These are phyloP conservation scores for Cladosporium sp. DNA, from an alignment of 2,329 filamentous ascomycete genomes.

Conservation along the genomic window DNA sequence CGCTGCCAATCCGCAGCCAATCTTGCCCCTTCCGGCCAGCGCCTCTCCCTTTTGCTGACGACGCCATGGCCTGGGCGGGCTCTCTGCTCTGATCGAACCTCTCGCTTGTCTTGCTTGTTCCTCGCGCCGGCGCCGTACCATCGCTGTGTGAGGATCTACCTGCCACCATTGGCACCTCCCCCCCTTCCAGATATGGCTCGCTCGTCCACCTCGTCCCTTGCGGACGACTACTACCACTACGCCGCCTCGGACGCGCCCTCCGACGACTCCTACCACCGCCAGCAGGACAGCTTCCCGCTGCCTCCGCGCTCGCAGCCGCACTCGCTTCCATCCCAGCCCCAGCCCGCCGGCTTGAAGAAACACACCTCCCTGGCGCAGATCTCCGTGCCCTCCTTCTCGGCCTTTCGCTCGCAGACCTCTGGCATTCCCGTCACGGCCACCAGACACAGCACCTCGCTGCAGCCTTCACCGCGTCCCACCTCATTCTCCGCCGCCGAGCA, in stretches of 20 bases:
- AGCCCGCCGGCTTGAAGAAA: constrained; percentile 11
- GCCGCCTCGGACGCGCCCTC: constrained; percentile 11
- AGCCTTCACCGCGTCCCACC: constrained; percentile 42
- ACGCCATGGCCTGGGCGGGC: constrained; percentile 6
- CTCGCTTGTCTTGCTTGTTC: constrained; percentile 9
- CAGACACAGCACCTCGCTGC: constrained; percentile 30
- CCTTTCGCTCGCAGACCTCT: constrained; percentile 38
- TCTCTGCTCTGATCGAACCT: constrained; percentile 4
- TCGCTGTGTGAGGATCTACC: background rate
- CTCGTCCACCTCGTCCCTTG: constrained; percentile 14
- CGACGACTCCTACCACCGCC: constrained; percentile 12
- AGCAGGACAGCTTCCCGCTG: constrained; percentile 7
- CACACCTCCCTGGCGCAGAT: constrained; percentile 34
- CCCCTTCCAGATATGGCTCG: constrained; percentile 8
- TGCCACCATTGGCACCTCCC: constrained; percentile 1
- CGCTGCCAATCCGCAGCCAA: constrained; percentile 9
- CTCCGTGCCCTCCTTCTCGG: constrained; percentile 38
- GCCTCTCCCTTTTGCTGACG: constrained; percentile 10
- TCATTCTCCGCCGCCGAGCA: constrained; percentile 38
- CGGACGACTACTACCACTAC: constrained; percentile 15
- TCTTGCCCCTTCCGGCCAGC: constrained; percentile 7
- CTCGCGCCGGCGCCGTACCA: constrained; percentile 6
- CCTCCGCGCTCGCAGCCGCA: constrained; percentile 1
- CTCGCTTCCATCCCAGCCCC: background rate
- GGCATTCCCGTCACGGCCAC: constrained; percentile 41